These are phyloP conservation scores for Monilinia polystroma DNA, from an alignment of 2,329 filamentous ascomycete genomes.

Conservation along the genomic window DNA sequence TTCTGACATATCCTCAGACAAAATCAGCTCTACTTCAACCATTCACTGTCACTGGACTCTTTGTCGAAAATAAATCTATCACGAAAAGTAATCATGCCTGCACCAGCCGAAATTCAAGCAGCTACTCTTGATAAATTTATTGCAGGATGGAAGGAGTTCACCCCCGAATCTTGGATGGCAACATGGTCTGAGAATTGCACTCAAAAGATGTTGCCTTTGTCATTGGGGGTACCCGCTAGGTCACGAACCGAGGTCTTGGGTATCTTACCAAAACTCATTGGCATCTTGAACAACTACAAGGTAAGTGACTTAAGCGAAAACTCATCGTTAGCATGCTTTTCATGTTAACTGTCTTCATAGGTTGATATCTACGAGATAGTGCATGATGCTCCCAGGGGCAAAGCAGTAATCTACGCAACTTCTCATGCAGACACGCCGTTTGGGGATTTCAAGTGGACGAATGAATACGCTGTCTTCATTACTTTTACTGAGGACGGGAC, in stretches of 20 bases:
- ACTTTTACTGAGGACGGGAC: not conserved
- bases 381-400: not conserved
- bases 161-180: not conserved
- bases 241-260: not conserved
- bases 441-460: not conserved
- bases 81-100: not conserved
- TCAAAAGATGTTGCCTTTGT: not conserved
- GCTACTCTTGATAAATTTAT: not conserved
- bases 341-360: not conserved
- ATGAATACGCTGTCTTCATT: not conserved
- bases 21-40: not conserved
- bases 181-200: not conserved
- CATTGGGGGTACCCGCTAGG: conserved; percentile 37
- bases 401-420: not conserved
- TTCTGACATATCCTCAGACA: not conserved
- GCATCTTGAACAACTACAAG: not conserved
- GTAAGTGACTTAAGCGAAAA: not conserved
- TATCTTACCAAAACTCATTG: not conserved
- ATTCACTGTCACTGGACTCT: not conserved
- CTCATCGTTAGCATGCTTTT: not conserved
- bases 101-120: not conserved
- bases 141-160: not conserved
- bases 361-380: not conserved
- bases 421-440: not conserved
- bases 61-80: not conserved